Percentiles rank a stretch among this genome's conserved stretches.
phyloP scores from a whole-genome alignment of 306 rosid species.

The Sphenostylis stenocarpa region DNA sequence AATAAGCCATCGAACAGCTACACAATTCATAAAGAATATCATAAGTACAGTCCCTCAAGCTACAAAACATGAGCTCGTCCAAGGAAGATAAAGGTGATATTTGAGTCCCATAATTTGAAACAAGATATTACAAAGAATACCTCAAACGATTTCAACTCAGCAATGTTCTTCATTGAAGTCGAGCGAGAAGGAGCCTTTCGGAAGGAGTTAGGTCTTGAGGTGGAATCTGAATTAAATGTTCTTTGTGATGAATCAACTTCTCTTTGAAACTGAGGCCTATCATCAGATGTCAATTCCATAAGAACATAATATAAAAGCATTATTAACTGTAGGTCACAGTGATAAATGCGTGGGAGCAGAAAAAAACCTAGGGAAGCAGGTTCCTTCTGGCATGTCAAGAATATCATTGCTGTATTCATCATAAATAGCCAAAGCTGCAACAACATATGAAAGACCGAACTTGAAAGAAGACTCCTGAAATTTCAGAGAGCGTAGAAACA shows the following conservation, averaged over 20 bases:
- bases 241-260: slow-evolving; percentile 35
- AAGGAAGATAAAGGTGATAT: neutral
- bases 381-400: slow-evolving; percentile 95
- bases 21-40: slow-evolving; percentile 33
- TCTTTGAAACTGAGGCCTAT: slow-evolving; percentile 61
- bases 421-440: slow-evolving; percentile 83
- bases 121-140: slow-evolving; percentile 41
- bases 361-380: slow-evolving; percentile 87
- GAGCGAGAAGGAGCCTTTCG: slow-evolving; percentile 54
- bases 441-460: slow-evolving; percentile 60
- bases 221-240: slow-evolving; percentile 39
- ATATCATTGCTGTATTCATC: slow-evolving; percentile 95
- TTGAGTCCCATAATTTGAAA: neutral
- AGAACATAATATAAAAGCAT: slow-evolving; percentile 3
- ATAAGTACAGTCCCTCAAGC: slow-evolving; percentile 16
- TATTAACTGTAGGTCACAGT: neutral
- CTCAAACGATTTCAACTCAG: slow-evolving; percentile 80
- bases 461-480: slow-evolving; percentile 81
- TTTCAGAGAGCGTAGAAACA: slow-evolving; percentile 39
- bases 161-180: slow-evolving; percentile 53
- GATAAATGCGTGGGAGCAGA: slow-evolving; percentile 25
- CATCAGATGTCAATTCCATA: slow-evolving; percentile 28
- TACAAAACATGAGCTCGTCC: neutral
- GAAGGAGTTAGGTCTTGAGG: slow-evolving; percentile 60
- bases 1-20: slow-evolving; percentile 76